Evolutionary conservation across 345 rosid genomes (phyloP).

Genomic region (Jatropha curcas): DNA sequence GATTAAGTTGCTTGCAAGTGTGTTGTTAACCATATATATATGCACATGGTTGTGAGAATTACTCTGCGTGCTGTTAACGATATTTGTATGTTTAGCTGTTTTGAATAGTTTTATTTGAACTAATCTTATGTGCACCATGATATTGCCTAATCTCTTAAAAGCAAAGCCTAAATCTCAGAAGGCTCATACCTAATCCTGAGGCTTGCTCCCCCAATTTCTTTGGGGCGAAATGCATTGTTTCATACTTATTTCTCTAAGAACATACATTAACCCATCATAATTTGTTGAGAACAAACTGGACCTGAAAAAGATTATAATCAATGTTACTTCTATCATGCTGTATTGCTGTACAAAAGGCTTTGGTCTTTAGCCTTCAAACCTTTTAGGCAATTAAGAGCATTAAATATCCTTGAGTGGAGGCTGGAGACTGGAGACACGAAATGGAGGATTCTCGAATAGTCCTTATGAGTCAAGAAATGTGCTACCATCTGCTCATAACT

Average conservation of each 20-base stretch:
- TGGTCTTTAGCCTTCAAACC: not conserved
- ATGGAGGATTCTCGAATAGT: too few species aligned
- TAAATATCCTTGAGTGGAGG: not conserved
- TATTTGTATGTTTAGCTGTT: not conserved
- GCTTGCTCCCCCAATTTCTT: not conserved
- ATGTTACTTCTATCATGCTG: not conserved
- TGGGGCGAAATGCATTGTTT: not conserved
- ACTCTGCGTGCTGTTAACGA: not conserved
- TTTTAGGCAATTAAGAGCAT: not conserved
- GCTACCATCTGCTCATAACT: too few species aligned
- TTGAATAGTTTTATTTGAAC: not conserved
- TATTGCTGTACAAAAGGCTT: not conserved
- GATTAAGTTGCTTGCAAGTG: too few species aligned
- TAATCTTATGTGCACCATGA: not conserved
- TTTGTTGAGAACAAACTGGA: not conserved
- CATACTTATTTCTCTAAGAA: not conserved
- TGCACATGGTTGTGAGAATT: too few species aligned
- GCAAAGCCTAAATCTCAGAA: not conserved
- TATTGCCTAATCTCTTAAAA: not conserved
- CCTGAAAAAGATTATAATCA: not conserved
- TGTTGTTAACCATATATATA: too few species aligned
- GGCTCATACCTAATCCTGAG: not conserved
- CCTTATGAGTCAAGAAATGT: too few species aligned
- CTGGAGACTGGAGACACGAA: not conserved
- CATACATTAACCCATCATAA: not conserved